Evolutionary conservation across 2,329 filamentous ascomycete genomes (phyloP).

Genomic region (Hortaea werneckii): DNA sequence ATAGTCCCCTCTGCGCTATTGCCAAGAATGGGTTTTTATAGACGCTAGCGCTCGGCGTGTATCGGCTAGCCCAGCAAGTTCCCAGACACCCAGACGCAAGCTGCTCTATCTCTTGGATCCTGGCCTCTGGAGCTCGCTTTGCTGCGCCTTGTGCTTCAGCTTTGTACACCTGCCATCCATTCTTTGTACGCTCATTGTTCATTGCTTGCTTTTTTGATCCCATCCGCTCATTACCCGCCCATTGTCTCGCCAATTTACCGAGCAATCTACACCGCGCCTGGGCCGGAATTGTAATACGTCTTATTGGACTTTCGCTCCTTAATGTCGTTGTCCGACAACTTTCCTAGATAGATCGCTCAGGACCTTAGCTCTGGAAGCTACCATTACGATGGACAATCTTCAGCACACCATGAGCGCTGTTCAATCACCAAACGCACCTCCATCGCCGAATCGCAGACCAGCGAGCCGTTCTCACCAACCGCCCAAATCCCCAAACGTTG

Average conservation of each 20-base stretch:
- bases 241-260: neutral
- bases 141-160: neutral
- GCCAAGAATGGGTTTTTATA: neutral
- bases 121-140: neutral
- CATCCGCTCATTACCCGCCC: neutral
- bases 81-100: neutral
- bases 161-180: neutral
- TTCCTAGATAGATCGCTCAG: neutral
- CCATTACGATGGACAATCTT: constrained; percentile 12
- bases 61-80: neutral
- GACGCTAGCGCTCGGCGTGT: neutral
- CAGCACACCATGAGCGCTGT: constrained; percentile 10
- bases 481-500: constrained; percentile 8
- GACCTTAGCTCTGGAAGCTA: constrained; percentile 1
- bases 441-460: constrained; percentile 7
- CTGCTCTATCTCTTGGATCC: neutral
- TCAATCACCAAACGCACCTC: constrained; percentile 3
- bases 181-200: neutral
- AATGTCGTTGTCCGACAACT: neutral
- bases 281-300: neutral
- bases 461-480: constrained; percentile 5
- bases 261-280: neutral
- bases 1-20: neutral
- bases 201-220: neutral
- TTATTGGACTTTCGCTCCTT: too few relatives aligned